phyloP scores from a whole-genome alignment of 257 asterid species.

The Solanum sejunctum region DNA sequence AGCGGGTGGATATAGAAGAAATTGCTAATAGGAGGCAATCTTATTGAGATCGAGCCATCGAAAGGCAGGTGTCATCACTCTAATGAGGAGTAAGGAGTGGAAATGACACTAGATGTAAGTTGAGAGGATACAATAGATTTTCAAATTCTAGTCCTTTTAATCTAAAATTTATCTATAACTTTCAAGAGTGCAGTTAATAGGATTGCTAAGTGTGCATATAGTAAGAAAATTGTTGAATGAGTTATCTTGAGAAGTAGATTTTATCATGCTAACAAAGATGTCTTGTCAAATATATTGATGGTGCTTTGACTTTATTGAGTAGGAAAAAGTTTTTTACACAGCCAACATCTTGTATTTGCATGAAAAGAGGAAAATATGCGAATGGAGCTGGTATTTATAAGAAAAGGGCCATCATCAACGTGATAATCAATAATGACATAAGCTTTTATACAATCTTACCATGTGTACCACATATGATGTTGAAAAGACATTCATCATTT shows the following conservation, averaged over 20 bases:
- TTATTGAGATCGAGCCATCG: slow-evolving; percentile 20
- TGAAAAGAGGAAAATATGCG: too few species aligned
- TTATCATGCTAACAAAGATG: slow-evolving; percentile 51
- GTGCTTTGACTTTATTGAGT: too few species aligned
- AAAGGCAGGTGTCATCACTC: slow-evolving; percentile 11
- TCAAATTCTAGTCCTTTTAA: slow-evolving; percentile 42
- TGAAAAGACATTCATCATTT: background rate
- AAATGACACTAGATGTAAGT: slow-evolving; percentile 18
- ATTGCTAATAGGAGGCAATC: slow-evolving; percentile 5
- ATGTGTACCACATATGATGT: too few species aligned
- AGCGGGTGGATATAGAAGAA: too few species aligned
- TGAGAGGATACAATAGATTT: slow-evolving; percentile 49
- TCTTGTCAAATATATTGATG: background rate
- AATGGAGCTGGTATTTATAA: background rate
- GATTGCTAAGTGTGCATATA: slow-evolving; percentile 46
- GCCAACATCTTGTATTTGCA: too few species aligned
- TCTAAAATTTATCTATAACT: slow-evolving; percentile 17
- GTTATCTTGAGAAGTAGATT: slow-evolving; percentile 44
- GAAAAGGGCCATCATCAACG: background rate
- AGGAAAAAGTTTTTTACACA: too few species aligned
- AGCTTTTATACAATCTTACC: background rate
- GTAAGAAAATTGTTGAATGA: slow-evolving; percentile 44
- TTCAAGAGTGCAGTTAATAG: slow-evolving; percentile 43
- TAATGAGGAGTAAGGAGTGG: slow-evolving; percentile 14
- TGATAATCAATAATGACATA: background rate